Conservation (phyloP, 805 yeast species). For the Candida pseudoglaebosa region DNA sequence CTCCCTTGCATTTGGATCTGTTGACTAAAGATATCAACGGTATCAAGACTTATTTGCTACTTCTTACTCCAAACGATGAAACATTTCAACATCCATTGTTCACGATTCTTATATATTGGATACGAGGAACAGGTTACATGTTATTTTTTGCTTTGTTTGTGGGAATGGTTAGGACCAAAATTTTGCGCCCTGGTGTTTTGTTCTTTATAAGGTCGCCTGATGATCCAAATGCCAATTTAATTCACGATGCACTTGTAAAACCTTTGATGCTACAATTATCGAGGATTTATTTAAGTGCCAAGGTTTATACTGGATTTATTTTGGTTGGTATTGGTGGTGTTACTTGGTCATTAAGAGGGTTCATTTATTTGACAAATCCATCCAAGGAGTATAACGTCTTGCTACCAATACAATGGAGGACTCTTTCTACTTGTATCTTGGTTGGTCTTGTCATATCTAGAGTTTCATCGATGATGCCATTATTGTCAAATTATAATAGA, state of each 20-base stretch:
- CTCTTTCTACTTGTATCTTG: constrained; percentile 4
- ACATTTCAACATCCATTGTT: constrained; percentile 18
- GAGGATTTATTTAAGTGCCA: constrained; percentile 67
- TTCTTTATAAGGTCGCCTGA: constrained; percentile 92
- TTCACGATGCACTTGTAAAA: constrained; percentile 81
- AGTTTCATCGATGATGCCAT: constrained; percentile 4
- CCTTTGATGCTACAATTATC: constrained; percentile 71
- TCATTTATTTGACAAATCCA: constrained; percentile 17
- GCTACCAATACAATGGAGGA: constrained; percentile 22
- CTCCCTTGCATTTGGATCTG: constrained; percentile 47
- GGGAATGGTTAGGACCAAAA: constrained; percentile 69
- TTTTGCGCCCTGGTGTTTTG: constrained; percentile 83
- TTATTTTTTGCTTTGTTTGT: constrained; percentile 80
- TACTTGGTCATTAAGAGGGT: constrained; percentile 42
- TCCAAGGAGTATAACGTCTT: constrained; percentile 15
- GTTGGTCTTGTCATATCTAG: constrained; percentile 1
- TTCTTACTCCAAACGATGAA: constrained; percentile 19
- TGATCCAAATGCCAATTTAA: constrained; percentile 81
- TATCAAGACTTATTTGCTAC: constrained; percentile 14
- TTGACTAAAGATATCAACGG: constrained; percentile 10
- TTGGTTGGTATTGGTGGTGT: constrained; percentile 69
- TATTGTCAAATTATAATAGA: constrained; percentile 30
- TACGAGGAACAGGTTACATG: constrained; percentile 81
- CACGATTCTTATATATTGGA: constrained; percentile 47
- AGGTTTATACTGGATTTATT: constrained; percentile 71